These are phyloP conservation scores for Apiotrichum akiyoshidainum DNA, from an alignment of 1,284 basidiomycete genomes.

Conservation along the genomic window DNA sequence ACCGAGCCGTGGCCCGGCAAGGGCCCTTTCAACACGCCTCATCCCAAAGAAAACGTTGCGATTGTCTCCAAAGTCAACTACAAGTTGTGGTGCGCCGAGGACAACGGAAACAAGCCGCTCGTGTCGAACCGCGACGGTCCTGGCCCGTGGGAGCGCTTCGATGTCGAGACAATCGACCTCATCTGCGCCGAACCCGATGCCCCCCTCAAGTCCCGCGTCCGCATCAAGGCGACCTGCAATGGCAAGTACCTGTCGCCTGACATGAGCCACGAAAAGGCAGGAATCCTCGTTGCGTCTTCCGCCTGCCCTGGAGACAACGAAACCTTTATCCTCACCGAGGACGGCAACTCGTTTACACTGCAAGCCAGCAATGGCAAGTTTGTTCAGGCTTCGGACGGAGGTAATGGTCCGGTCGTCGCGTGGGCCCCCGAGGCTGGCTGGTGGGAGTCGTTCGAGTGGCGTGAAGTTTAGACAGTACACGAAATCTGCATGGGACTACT, in stretches of 20 bases:
- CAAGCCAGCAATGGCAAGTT: constrained; percentile 15
- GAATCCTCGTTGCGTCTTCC: constrained; percentile 7
- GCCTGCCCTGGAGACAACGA: constrained; percentile 8
- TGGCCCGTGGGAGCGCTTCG: constrained; percentile 13
- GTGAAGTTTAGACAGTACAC: too few species aligned
- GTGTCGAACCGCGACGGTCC: constrained; percentile 5
- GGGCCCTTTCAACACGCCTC: constrained; percentile 6
- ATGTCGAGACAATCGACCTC: neutral
- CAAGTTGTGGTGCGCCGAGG: constrained; percentile 16
- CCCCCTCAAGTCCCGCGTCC: neutral
- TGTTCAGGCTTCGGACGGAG: constrained; percentile 10
- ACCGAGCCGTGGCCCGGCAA: constrained; percentile 21
- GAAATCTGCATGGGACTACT: too few species aligned
- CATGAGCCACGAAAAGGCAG: constrained; percentile 1
- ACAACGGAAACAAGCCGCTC: constrained; percentile 5
- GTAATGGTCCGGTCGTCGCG: constrained; percentile 3
- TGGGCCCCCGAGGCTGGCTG: constrained; percentile 10
- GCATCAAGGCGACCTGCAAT: constrained; percentile 8
- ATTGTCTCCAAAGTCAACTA: constrained; percentile 14
- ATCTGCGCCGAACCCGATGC: neutral
- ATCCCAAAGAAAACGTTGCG: neutral
- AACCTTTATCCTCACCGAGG: constrained; percentile 9
- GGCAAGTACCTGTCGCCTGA: constrained; percentile 14
- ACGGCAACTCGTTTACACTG: constrained; percentile 3
- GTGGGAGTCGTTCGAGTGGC: constrained; percentile 23